Evolutionary conservation across 2,329 filamentous ascomycete genomes (phyloP).

Genomic region (Ceratocystiopsis minuta): DNA sequence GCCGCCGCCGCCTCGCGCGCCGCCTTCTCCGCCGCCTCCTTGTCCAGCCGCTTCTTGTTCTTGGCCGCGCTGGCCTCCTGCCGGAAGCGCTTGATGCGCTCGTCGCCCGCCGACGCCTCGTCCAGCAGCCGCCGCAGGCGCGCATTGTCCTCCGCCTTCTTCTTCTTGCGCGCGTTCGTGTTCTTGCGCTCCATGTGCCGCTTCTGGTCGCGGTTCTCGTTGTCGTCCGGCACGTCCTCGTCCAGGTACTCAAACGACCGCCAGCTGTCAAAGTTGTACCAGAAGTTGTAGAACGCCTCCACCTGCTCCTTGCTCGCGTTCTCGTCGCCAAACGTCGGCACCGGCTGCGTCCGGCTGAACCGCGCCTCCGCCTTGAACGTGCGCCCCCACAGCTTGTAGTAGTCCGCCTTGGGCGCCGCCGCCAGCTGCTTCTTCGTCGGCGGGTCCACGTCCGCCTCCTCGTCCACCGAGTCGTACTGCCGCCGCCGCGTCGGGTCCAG

Average conservation of each 20-base stretch:
- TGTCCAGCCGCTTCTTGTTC: conserved; percentile 85
- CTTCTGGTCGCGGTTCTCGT: conserved; percentile 98
- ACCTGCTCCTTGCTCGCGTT: conserved; percentile 78
- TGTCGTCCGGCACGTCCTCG: conserved; percentile 96
- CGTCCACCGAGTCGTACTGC: conserved; percentile 93
- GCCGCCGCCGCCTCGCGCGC: conserved; percentile 69
- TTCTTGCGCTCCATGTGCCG: conserved; percentile 98
- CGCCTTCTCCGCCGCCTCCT: conserved; percentile 80
- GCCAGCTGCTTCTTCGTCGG: conserved; percentile 73
- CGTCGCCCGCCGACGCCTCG: conserved; percentile 65
- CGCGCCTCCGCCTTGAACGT: conserved; percentile 85
- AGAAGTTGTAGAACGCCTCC: conserved; percentile 97
- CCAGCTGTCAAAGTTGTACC: conserved; percentile 99
- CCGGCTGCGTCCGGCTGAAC: conserved; percentile 82
- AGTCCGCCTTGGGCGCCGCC: conserved; percentile 54
- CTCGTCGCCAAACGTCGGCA: conserved; percentile 70
- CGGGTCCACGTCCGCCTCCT: conserved; percentile 78
- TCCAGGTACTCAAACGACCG: conserved; percentile 94
- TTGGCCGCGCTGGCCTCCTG: conserved; percentile 82
- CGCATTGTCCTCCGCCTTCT: conserved; percentile 93
- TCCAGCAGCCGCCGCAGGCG: conserved; percentile 83
- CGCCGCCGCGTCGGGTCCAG: conserved; percentile 81
- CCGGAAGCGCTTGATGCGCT: conserved; percentile 94
- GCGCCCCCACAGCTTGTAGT: conserved; percentile 83
- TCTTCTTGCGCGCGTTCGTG: conserved; percentile 92